These are phyloP conservation scores for Phytophthora cajani DNA, from an alignment of 352 stramenopile species.

Conservation along the genomic window DNA sequence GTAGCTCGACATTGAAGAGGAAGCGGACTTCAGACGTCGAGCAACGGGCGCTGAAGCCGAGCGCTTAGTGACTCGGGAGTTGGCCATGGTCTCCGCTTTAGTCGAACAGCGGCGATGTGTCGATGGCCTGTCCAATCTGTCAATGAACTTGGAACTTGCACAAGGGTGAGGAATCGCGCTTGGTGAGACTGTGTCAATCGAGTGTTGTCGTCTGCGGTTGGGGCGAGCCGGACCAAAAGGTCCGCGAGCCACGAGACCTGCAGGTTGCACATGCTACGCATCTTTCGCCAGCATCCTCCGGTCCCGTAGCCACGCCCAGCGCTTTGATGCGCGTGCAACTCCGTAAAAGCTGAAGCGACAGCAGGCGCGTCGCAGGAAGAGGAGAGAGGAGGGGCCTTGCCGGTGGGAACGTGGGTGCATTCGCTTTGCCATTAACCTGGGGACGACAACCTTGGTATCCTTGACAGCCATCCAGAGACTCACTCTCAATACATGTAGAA, in stretches of 20 bases:
- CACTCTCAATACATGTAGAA: too few species aligned
- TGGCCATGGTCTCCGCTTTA: conserved; percentile 25
- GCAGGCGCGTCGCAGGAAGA: conserved; percentile 37
- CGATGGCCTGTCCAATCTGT: conserved; percentile 19
- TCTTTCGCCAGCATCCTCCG: conserved; percentile 31
- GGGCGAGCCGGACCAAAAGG: conserved; percentile 23
- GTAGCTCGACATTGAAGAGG: conserved; percentile 30
- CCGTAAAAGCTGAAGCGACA: conserved; percentile 40
- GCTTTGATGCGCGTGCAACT: conserved; percentile 22
- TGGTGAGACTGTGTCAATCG: conserved; percentile 29
- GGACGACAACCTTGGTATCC: background rate
- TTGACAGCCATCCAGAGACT: conserved; percentile 8
- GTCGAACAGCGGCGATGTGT: conserved; percentile 19
- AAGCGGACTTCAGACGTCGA: conserved; percentile 16
- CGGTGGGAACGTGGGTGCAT: conserved; percentile 17
- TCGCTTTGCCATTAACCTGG: too few species aligned
- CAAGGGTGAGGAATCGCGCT: conserved; percentile 7
- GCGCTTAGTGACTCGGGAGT: conserved; percentile 22
- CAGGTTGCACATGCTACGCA: conserved; percentile 36
- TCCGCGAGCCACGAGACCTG: conserved; percentile 28
- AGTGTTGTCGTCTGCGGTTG: conserved; percentile 11
- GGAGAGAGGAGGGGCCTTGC: conserved; percentile 9
- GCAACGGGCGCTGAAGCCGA: conserved; percentile 22
- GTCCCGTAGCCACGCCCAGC: background rate
- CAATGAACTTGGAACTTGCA: conserved; percentile 31